These are phyloP conservation scores for Xylaria scruposa DNA, from an alignment of 495 filamentous ascomycete genomes.

Conservation along the genomic window DNA sequence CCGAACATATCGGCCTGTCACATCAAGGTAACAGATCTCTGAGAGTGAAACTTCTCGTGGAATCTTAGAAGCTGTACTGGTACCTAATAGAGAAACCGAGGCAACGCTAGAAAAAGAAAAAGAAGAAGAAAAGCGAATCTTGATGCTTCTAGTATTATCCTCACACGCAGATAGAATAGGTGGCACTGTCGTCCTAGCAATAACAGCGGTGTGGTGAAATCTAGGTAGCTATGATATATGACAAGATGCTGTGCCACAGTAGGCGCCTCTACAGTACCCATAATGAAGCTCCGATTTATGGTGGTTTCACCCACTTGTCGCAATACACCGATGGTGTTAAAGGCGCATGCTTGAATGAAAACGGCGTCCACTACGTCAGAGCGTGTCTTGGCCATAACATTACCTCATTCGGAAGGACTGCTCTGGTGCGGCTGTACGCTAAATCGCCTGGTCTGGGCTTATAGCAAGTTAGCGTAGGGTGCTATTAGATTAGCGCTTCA, in stretches of 20 bases:
- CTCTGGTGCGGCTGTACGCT: background rate
- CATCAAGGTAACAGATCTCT: background rate
- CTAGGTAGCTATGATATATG: too few species aligned
- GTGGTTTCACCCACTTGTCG: background rate
- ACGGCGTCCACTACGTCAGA: constrained; percentile 1
- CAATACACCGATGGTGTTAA: background rate
- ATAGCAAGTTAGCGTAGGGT: background rate
- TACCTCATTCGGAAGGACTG: background rate
- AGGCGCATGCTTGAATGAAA: background rate
- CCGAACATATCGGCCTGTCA: background rate
- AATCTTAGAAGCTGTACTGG: background rate
- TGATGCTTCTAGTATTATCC: background rate
- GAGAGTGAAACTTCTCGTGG: background rate
- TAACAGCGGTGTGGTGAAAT: too few species aligned
- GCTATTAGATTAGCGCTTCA: background rate
- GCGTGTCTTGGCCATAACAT: background rate
- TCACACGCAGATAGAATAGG: background rate
- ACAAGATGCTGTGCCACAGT: too few species aligned
- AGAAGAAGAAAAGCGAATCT: background rate
- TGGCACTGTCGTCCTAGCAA: too few species aligned
- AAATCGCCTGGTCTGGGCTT: background rate
- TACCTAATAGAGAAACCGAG: background rate
- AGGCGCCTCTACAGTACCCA: too few species aligned
- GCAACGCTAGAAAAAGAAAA: background rate
- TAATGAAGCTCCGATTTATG: too few species aligned